Conservation (phyloP, 805 yeast genomes). For the Hanseniaspora nectarophila region DNA sequence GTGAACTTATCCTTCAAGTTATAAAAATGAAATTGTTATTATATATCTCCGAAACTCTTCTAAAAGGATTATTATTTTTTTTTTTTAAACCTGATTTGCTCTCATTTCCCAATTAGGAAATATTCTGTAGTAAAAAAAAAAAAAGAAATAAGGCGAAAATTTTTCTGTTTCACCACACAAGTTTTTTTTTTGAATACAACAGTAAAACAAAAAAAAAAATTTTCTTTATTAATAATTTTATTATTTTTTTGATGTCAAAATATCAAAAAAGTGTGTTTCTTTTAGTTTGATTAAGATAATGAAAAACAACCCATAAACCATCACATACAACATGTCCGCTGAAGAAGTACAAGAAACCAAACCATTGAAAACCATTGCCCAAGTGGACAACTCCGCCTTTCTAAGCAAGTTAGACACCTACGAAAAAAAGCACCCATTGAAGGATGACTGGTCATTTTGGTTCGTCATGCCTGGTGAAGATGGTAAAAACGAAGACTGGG, state of each 20-base stretch:
- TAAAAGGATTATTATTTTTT: not conserved
- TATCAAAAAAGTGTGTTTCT: not conserved
- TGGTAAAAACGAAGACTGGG: slow-evolving; percentile 75
- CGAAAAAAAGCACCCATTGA: slow-evolving; percentile 60
- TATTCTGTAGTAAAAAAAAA: not conserved
- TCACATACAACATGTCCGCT: slow-evolving; percentile 22
- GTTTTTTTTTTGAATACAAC: too few relatives aligned
- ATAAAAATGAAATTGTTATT: too few relatives aligned
- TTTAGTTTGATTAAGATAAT: not conserved
- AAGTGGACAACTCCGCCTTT: not conserved
- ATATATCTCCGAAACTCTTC: too few relatives aligned
- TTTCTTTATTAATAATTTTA: too few relatives aligned
- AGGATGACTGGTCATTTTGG: slow-evolving; percentile 92
- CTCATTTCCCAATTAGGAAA: not conserved
- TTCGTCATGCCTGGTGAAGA: slow-evolving; percentile 85
- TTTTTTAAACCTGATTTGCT: not conserved
- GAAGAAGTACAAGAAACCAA: slow-evolving; percentile 26
- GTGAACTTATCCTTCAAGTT: not conserved
- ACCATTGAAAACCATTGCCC: not conserved
- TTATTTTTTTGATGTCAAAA: too few relatives aligned
- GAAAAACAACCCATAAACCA: not conserved
- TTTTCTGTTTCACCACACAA: too few relatives aligned
- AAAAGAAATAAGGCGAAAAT: not conserved
- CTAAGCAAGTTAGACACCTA: slow-evolving; percentile 23
- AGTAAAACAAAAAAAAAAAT: too few relatives aligned